Conservation (phyloP, 2,329 filamentous ascomycete species). For the Sporothrix dimorphospora region DNA sequence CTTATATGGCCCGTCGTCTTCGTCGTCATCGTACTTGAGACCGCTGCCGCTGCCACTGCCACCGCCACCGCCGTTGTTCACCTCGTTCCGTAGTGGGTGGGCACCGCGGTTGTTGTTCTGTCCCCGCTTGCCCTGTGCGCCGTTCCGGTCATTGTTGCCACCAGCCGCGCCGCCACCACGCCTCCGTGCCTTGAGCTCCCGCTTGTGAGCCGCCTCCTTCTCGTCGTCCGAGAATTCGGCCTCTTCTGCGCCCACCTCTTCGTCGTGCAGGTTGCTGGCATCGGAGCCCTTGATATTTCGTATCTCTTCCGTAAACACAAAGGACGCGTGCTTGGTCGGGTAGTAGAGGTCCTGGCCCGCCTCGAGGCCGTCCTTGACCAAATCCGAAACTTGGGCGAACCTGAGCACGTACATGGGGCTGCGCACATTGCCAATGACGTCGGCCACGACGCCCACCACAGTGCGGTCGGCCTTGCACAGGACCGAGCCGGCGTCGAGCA, state of each 20-base stretch:
- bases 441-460: constrained; percentile 79
- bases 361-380: constrained; percentile 68
- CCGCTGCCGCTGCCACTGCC: constrained; percentile 43
- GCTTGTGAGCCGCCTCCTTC: constrained; percentile 82
- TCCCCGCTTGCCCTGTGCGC: constrained; percentile 4
- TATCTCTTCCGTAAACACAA: constrained; percentile 83
- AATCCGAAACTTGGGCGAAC: constrained; percentile 65
- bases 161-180: constrained; percentile 48
- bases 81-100: constrained; percentile 48
- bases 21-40: constrained; percentile 66
- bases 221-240: constrained; percentile 97
- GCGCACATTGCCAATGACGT: constrained; percentile 83
- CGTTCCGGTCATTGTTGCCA: constrained; percentile 37
- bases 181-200: constrained; percentile 68
- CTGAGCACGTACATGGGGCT: constrained; percentile 84
- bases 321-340: constrained; percentile 74
- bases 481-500: constrained; percentile 81
- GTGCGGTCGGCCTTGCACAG: constrained; percentile 76
- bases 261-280: constrained; percentile 92
- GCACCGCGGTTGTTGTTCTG: background rate
- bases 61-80: constrained; percentile 36
- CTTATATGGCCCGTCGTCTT: constrained; percentile 70
- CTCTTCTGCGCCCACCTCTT: constrained; percentile 84
- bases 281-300: constrained; percentile 84
- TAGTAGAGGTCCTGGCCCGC: constrained; percentile 77